These are phyloP conservation scores for Ceratobasidium sp. DNA, from an alignment of 1,284 basidiomycete species.

Conservation along the genomic window DNA sequence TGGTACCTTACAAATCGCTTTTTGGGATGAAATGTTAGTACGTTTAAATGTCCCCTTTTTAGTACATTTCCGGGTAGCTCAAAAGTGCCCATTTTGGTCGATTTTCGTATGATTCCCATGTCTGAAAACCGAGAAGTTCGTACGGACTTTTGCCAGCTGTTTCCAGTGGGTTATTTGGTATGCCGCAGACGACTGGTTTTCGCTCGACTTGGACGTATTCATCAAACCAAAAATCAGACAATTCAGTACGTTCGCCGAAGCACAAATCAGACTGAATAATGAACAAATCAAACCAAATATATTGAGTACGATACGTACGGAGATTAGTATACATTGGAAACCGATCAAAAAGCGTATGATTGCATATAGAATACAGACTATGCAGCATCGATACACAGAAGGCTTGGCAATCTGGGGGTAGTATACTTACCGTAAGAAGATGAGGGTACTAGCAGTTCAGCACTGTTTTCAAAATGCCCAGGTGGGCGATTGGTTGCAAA, in stretches of 20 bases:
- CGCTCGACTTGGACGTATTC: not conserved
- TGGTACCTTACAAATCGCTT: not conserved
- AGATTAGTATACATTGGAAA: not conserved
- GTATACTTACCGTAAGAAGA: too few species aligned
- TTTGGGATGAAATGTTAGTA: conserved; percentile 22
- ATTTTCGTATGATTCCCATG: conserved; percentile 3
- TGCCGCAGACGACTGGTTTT: not conserved
- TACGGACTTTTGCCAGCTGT: not conserved
- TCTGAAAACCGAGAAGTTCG: not conserved
- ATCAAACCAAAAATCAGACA: not conserved
- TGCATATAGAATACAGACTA: too few species aligned
- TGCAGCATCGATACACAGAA: too few species aligned
- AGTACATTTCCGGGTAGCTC: not conserved
- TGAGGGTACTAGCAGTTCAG: too few species aligned
- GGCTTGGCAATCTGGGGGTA: too few species aligned
- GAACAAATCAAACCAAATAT: not conserved
- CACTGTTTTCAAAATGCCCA: too few species aligned
- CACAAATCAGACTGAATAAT: conserved; percentile 11
- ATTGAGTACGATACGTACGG: conserved; percentile 8
- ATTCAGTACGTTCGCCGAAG: not conserved
- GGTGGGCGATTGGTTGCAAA: too few species aligned
- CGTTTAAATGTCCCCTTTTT: conserved; percentile 14
- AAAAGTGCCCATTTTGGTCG: not conserved
- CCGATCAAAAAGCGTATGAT: not conserved
- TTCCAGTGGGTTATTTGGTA: not conserved